Base-by-base conservation (phyloP, 208 protist genomes). In the Hexamita inflata region DNA sequence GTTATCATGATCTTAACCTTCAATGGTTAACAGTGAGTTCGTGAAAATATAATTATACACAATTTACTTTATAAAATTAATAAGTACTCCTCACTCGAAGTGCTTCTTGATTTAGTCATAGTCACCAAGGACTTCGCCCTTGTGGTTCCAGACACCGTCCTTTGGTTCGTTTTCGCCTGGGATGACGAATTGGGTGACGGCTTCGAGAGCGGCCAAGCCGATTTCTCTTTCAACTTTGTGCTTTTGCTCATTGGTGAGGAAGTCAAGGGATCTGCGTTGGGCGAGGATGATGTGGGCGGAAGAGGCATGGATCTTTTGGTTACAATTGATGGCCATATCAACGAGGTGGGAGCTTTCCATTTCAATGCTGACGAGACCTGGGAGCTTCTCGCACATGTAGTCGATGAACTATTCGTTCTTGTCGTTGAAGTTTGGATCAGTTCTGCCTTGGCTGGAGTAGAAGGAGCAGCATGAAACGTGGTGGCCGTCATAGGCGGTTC, bases 261-360 rank as follows among this genome's bases (percentile, higher is more conserved):
- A 86, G 26, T 39, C 75, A 28, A 78, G 58, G 0, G 40, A 58
- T 0, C 11, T 39, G 9, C 83, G 35, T 34, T 82, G 58, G 34
- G 83, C 83, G 40, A 84, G 73, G 29, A 83, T 75, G 38, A 86
- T 82, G 32, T 76, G 68, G 35, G 40, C 59, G 15, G 59, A 78
- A 49, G 77, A n/a, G 11, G 58, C 78, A 60, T 42, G 49, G 24
- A 34, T 57, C 1, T 15, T 49, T 0, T 0, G 0, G 4, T 49
- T 26, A 73, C 26, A 2, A 32, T 34, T 64, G 29, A 9, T 0
- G 2, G 82, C 58, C 7, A 85, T 34, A 29, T 83, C 77, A 34
- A 68, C 78, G 59, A 85, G 58, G 29, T 85, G 80, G 49, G 81
- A 83, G 0, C 79, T 86, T 59, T 86, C 83, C 83, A 86, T 86